phyloP scores from a whole-genome alignment of 495 filamentous ascomycete species.

The Terfezia claveryi region DNA sequence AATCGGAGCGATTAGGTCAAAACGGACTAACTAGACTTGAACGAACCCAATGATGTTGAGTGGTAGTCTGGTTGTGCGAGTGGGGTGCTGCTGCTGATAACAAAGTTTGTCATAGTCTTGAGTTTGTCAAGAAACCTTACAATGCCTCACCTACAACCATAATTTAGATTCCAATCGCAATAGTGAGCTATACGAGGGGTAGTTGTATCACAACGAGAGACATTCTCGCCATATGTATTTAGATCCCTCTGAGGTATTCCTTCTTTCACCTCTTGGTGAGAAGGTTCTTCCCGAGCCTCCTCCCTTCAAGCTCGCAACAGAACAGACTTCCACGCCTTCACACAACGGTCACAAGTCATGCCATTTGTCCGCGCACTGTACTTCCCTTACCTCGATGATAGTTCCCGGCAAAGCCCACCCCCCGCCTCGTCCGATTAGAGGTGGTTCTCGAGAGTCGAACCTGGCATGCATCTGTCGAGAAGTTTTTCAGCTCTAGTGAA shows the following conservation, averaged over 20 bases:
- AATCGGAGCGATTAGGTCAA: background rate
- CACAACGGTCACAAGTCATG: background rate
- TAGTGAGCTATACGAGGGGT: background rate
- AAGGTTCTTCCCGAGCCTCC: background rate
- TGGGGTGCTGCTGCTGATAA: too few species aligned
- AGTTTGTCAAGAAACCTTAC: too few species aligned
- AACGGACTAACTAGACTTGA: background rate
- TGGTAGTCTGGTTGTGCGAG: too few species aligned
- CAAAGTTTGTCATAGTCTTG: too few species aligned
- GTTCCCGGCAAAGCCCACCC: background rate
- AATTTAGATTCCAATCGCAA: background rate
- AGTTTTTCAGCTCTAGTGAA: background rate
- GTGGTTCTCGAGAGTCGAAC: background rate
- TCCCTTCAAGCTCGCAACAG: background rate
- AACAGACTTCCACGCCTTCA: background rate
- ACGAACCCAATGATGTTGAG: background rate
- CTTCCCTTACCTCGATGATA: background rate
- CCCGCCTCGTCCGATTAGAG: background rate
- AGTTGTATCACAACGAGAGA: background rate
- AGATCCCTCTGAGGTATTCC: background rate
- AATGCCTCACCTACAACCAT: too few species aligned
- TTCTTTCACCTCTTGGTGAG: background rate
- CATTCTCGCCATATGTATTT: background rate
- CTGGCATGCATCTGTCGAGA: background rate
- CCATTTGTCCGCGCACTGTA: background rate